These are phyloP conservation scores for Sequoia sempervirens DNA, from an alignment of 75 land plant genomes.

Conservation along the genomic window DNA sequence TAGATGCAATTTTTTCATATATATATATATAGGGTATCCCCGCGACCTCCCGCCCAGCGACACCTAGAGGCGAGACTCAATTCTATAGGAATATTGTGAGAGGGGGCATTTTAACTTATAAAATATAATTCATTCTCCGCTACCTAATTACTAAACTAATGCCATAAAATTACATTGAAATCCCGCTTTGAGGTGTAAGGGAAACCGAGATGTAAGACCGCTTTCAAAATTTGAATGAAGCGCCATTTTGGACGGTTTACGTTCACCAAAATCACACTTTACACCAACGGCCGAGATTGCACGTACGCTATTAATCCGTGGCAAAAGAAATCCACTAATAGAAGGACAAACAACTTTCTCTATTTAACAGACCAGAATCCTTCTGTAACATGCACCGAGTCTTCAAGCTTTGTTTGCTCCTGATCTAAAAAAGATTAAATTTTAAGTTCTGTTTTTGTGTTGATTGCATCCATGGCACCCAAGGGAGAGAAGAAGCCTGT, in stretches of 20 bases:
- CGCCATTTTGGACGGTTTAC: not conserved
- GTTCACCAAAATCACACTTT: not conserved
- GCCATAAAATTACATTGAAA: no score
- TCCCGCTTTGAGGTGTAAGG: no score
- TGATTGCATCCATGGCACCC: not conserved
- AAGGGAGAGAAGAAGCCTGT: slow-evolving; percentile 1
- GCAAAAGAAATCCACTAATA: not conserved
- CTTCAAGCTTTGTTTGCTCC: not conserved
- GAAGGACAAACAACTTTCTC: not conserved
- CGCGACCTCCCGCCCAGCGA: no score
- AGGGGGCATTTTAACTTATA: no score
- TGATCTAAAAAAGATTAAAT: no score
- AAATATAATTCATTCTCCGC: no score
- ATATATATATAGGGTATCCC: no score
- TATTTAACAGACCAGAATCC: not conserved
- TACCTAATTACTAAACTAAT: no score
- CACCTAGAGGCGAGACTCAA: no score
- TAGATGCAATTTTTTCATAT: no score
- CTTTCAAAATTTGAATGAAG: not conserved
- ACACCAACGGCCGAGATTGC: not conserved
- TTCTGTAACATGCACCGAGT: not conserved
- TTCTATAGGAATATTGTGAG: no score
- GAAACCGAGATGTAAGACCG: not conserved
- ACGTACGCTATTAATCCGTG: not conserved
- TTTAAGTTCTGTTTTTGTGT: not conserved